Conservation (phyloP, 768 basidiomycete genomes). For the Termitomyces sp. region DNA sequence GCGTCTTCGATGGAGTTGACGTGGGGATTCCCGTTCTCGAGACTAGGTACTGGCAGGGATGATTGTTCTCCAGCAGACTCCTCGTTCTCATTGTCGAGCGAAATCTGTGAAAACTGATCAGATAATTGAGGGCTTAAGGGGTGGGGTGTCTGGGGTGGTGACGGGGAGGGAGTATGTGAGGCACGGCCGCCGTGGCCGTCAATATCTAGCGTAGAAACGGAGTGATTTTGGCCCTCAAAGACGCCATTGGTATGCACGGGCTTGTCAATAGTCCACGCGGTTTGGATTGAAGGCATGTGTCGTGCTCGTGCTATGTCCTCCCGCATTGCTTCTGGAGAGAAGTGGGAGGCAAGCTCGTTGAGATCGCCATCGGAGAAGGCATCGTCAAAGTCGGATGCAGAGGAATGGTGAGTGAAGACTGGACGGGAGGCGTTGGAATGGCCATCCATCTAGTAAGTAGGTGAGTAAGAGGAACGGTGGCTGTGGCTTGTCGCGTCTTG, state of each 20-base stretch:
- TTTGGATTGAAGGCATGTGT: slow-evolving; percentile 37
- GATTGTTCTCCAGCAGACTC: slow-evolving; percentile 5
- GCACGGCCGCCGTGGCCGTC: slow-evolving; percentile 31
- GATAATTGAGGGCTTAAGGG: slow-evolving; percentile 27
- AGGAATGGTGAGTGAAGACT: slow-evolving; percentile 23
- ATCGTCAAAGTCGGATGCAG: slow-evolving; percentile 56
- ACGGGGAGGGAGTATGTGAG: slow-evolving; percentile 24
- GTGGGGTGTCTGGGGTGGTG: slow-evolving; percentile 19
- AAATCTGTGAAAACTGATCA: slow-evolving; percentile 39
- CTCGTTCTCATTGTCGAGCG: slow-evolving; percentile 27
- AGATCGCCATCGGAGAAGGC: slow-evolving; percentile 65
- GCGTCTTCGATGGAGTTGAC: slow-evolving; percentile 46
- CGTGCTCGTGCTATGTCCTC: slow-evolving; percentile 58
- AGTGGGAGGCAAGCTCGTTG: slow-evolving; percentile 45
- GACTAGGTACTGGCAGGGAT: neutral
- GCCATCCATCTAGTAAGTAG: slow-evolving; percentile 13
- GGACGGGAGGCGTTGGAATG: too few species aligned
- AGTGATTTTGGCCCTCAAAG: slow-evolving; percentile 37
- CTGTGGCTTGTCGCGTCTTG: slow-evolving; percentile 14
- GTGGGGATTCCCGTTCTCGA: slow-evolving; percentile 25
- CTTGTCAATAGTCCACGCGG: slow-evolving; percentile 29
- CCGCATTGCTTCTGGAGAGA: slow-evolving; percentile 61
- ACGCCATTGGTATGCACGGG: slow-evolving; percentile 33
- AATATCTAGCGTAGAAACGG: slow-evolving; percentile 61
- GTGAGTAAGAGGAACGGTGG: slow-evolving; percentile 5